phyloP scores from a whole-genome alignment of 352 stramenopile genomes.

The Aphanomyces stellatus region DNA sequence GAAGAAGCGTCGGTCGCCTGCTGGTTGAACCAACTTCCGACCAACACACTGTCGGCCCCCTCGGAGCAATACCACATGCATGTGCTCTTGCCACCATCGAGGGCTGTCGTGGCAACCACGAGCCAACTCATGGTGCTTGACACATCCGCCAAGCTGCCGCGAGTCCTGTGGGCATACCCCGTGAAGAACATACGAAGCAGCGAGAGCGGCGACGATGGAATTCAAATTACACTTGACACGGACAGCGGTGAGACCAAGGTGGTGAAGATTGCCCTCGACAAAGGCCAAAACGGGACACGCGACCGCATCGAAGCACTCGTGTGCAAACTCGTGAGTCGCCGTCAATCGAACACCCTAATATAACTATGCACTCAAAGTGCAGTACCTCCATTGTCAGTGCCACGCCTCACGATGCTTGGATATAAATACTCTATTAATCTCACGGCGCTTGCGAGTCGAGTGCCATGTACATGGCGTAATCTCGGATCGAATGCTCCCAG shows the following conservation, averaged over 20 bases:
- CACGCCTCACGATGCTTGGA: too few species aligned
- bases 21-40: conserved; percentile 45
- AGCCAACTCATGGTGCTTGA: conserved; percentile 61
- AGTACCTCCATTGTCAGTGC: too few species aligned
- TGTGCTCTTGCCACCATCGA: conserved; percentile 50
- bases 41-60: conserved; percentile 37
- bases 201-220: background rate
- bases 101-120: conserved; percentile 64
- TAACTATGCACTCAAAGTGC: too few species aligned
- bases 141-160: background rate
- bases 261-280: conserved; percentile 4
- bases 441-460: conserved; percentile 8
- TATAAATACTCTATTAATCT: too few species aligned
- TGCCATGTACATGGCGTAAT: conserved; percentile 19
- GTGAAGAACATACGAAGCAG: conserved; percentile 5
- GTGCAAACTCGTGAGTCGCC: conserved; percentile 17
- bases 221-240: background rate
- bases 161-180: conserved; percentile 14
- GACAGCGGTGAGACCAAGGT: background rate
- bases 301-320: conserved; percentile 15
- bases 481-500: background rate
- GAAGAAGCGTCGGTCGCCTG: conserved; percentile 60
- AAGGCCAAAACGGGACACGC: background rate
- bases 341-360: too few species aligned
- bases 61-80: conserved; percentile 77